Conservation (phyloP, 2,329 filamentous ascomycete species). For the Rasamsonia emersonii region DNA sequence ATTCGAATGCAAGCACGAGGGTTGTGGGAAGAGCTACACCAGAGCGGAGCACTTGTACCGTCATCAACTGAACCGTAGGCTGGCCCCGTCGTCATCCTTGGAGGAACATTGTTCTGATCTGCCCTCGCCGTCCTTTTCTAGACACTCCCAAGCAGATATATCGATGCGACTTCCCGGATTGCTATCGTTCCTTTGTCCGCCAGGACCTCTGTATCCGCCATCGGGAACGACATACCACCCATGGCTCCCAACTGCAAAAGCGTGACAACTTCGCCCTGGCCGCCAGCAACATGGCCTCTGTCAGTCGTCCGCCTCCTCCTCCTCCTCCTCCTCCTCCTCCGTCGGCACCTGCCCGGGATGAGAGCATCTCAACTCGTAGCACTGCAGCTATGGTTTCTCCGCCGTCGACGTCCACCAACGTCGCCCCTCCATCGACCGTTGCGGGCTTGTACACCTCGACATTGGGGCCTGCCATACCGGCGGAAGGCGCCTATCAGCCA, state of each 20-base stretch:
- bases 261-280: conserved; percentile 37
- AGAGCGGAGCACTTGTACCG: conserved; percentile 93
- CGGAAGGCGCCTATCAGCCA: conserved; percentile 19
- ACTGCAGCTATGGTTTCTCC: conserved; percentile 12
- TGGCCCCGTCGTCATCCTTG: background rate
- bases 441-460: too few species aligned
- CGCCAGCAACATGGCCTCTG: conserved; percentile 12
- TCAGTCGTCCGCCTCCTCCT: conserved; percentile 11
- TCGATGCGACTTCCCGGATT: conserved; percentile 84
- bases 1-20: conserved; percentile 74
- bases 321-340: conserved; percentile 16
- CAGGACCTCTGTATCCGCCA: conserved; percentile 86
- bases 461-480: conserved; percentile 23
- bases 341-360: conserved; percentile 16
- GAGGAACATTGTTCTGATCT: background rate
- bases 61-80: conserved; percentile 84
- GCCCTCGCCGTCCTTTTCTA: conserved; percentile 24
- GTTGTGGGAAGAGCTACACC: conserved; percentile 93
- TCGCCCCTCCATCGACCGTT: background rate
- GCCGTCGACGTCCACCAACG: conserved; percentile 9
- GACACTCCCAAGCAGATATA: conserved; percentile 94
- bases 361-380: conserved; percentile 1
- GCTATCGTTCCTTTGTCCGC: conserved; percentile 81
- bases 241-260: conserved; percentile 44
- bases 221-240: conserved; percentile 67